phyloP scores from a whole-genome alignment of 1,284 basidiomycete species.

The Phlebopus sp. region DNA sequence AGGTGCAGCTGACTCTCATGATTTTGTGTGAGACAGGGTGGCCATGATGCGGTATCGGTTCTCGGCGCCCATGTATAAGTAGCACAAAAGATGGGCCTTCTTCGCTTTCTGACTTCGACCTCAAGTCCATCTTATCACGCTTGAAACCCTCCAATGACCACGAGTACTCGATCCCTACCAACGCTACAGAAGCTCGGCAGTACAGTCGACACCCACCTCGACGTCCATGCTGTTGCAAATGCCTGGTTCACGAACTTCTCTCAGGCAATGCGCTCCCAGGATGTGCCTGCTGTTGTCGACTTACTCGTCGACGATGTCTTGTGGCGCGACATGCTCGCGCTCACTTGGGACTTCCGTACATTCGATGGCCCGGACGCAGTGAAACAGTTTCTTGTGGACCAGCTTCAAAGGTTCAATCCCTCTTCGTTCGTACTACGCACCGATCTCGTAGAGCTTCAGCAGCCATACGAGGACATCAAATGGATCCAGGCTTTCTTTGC shows the following conservation, averaged over 20 bases:
- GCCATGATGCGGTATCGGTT: no score
- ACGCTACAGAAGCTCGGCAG: constrained; percentile 11
- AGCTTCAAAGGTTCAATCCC: constrained; percentile 37
- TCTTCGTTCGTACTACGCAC: constrained; percentile 17
- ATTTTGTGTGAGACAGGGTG: no score
- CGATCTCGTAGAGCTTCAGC: constrained; percentile 30
- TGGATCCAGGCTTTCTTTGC: constrained; percentile 53
- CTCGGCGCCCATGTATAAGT: no score
- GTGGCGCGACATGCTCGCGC: constrained; percentile 60
- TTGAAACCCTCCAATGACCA: no score
- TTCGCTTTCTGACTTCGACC: no score
- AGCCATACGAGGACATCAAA: constrained; percentile 48
- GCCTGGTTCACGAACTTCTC: constrained; percentile 7
- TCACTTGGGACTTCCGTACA: constrained; percentile 65
- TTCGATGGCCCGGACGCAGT: constrained; percentile 45
- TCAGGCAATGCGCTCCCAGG: constrained; percentile 1
- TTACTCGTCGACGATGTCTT: constrained; percentile 43
- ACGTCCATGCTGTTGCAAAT: constrained; percentile 1
- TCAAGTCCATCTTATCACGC: no score
- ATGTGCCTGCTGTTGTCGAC: constrained; percentile 6
- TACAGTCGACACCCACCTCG: constrained; percentile 5
- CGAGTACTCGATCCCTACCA: constrained; percentile 2
- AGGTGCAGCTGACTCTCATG: no score
- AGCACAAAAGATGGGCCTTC: no score
- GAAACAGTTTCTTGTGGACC: constrained; percentile 41